Evolutionary conservation across 1,284 basidiomycete species (phyloP).

Genomic region (Phellopilus nigrolimitatus): DNA sequence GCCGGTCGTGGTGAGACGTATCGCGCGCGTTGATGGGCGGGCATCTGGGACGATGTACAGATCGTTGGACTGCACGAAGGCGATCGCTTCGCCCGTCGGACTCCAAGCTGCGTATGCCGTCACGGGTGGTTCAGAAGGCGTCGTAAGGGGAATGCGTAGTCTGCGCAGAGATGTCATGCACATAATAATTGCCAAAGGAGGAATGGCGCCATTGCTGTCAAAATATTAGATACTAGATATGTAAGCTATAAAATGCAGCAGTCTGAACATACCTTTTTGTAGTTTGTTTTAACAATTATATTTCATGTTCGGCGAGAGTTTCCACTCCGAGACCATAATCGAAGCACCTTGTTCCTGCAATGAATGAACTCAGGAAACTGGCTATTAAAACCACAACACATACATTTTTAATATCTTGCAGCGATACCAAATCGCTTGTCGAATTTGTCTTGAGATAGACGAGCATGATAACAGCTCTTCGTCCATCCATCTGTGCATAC

Average conservation of each 20-base stretch:
- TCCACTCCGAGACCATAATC: conserved; percentile 62
- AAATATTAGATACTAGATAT: not conserved
- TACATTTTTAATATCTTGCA: conserved; percentile 60
- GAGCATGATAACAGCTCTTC: conserved; percentile 63
- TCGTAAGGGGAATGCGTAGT: conserved; percentile 64
- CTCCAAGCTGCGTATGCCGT: conserved; percentile 84
- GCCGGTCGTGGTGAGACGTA: conserved; percentile 80
- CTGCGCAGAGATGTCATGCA: conserved; percentile 62
- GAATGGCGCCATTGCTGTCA: conserved; percentile 89
- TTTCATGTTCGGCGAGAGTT: conserved; percentile 83
- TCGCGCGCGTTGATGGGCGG: conserved; percentile 44
- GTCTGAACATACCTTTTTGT: conserved; percentile 58
- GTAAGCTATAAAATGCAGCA: too few species aligned
- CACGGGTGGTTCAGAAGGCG: conserved; percentile 60
- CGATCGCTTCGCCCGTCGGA: conserved; percentile 75
- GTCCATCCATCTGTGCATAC: conserved; percentile 54
- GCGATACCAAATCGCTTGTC: conserved; percentile 56
- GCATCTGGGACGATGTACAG: conserved; percentile 72
- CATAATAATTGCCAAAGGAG: conserved; percentile 83
- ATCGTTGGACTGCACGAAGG: conserved; percentile 80
- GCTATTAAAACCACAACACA: conserved; percentile 24
- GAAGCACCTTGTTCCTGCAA: conserved; percentile 50
- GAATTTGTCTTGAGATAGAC: conserved; percentile 75
- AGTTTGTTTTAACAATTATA: conserved; percentile 78
- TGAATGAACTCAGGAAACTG: not conserved